Conservation (phyloP, 805 yeast species). For the Lachancea mirantina region DNA sequence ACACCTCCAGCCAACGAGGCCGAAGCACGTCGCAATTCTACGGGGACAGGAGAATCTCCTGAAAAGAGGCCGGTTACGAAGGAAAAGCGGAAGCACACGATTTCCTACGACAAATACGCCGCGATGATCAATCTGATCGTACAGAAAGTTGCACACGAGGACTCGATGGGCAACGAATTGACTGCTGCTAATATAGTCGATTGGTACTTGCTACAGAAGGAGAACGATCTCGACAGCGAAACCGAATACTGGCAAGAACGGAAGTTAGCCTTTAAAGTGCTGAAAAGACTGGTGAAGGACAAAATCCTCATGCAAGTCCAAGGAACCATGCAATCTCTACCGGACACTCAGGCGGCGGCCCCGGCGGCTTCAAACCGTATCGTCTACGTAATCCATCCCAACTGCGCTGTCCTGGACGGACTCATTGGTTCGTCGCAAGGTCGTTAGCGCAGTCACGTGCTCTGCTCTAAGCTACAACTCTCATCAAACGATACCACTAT, state of each 20-base stretch:
- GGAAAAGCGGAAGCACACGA: constrained; percentile 38
- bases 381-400: constrained; percentile 65
- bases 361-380: constrained; percentile 24
- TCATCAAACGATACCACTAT: no score
- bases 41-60: no score
- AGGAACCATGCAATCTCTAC: constrained; percentile 39
- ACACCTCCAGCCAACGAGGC: constrained; percentile 4
- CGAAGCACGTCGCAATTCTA: constrained; percentile 9
- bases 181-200: constrained; percentile 64
- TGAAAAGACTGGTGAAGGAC: constrained; percentile 77
- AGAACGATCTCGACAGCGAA: constrained; percentile 61
- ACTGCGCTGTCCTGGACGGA: constrained; percentile 65
- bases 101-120: constrained; percentile 82
- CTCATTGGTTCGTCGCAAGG: constrained; percentile 6
- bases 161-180: constrained; percentile 50
- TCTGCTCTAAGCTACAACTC: no score
- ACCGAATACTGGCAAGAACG: constrained; percentile 65
- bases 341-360: constrained; percentile 22
- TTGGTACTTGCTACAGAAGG: constrained; percentile 72
- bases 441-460: no score
- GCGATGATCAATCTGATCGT: constrained; percentile 77
- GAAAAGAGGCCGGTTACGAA: background rate
- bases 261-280: constrained; percentile 66
- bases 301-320: constrained; percentile 67
- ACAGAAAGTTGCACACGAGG: constrained; percentile 52